phyloP scores from a whole-genome alignment of 2,329 filamentous ascomycete genomes.

The Juglanconis sp. region DNA sequence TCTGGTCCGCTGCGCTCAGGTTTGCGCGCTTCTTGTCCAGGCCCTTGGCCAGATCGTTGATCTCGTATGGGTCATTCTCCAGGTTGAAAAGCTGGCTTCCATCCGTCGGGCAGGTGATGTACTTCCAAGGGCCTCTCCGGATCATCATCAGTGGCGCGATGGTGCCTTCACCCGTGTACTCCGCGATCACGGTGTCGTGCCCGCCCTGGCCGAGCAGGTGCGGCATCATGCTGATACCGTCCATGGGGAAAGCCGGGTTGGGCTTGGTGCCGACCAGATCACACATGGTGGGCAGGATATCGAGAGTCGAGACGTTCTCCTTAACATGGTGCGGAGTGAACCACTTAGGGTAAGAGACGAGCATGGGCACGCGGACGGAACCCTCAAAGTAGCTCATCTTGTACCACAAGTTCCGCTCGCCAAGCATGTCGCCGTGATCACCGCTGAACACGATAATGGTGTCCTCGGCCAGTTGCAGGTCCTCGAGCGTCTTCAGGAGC shows the following conservation, averaged over 20 bases:
- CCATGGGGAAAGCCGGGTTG: conserved; percentile 72
- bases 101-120: conserved; percentile 80
- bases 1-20: conserved; percentile 42
- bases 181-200: conserved; percentile 85
- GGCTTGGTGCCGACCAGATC: conserved; percentile 74
- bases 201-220: conserved; percentile 65
- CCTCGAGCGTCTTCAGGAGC: conserved; percentile 72
- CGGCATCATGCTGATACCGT: conserved; percentile 78
- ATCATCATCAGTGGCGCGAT: conserved; percentile 93
- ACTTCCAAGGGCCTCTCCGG: conserved; percentile 84
- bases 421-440: conserved; percentile 94
- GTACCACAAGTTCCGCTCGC: conserved; percentile 89
- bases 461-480: conserved; percentile 76
- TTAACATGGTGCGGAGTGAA: conserved; percentile 74
- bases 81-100: conserved; percentile 83
- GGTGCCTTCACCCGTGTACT: conserved; percentile 93
- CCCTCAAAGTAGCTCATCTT: conserved; percentile 98
- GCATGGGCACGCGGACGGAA: conserved; percentile 82
- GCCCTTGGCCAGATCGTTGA: conserved; percentile 65
- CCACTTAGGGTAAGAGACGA: conserved; percentile 74
- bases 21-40: conserved; percentile 31
- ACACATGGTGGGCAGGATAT: conserved; percentile 84
- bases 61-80: conserved; percentile 68
- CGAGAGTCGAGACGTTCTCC: conserved; percentile 86
- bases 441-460: conserved; percentile 91